Evolutionary conservation across 305 asterid genomes (phyloP).

Genomic region (Fraxinus sp.): DNA sequence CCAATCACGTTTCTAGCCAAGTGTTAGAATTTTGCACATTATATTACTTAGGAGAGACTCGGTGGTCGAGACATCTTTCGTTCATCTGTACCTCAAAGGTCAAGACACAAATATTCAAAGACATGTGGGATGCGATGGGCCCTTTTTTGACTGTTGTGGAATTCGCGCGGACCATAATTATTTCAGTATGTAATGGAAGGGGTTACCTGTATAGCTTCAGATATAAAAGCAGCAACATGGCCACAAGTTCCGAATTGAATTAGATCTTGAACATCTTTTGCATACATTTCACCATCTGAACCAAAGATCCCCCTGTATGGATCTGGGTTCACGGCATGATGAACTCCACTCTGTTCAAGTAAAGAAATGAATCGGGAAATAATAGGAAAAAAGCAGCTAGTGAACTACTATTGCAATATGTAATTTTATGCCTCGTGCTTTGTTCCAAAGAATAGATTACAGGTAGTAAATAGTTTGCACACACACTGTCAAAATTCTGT

Average conservation of each 20-base stretch:
- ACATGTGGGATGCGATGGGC: neutral
- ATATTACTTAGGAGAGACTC: neutral
- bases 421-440: neutral
- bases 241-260: conserved; percentile 66
- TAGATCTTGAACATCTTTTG: conserved; percentile 56
- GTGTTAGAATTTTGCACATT: neutral
- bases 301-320: conserved; percentile 71
- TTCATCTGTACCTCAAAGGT: neutral
- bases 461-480: neutral
- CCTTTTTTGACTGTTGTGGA: neutral
- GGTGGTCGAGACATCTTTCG: neutral
- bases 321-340: conserved; percentile 70
- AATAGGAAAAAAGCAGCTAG: neutral
- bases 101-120: neutral
- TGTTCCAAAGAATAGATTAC: neutral
- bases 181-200: neutral
- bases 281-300: conserved; percentile 55
- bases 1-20: neutral
- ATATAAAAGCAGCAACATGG: conserved; percentile 65
- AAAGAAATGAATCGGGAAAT: neutral
- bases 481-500: neutral
- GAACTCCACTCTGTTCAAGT: conserved; percentile 56
- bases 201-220: conserved; percentile 67
- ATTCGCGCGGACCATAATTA: neutral
- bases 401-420: neutral